Base-by-base conservation (phyloP, 192 early-diverging fungal genomes). In the Coemansia sp. region DNA sequence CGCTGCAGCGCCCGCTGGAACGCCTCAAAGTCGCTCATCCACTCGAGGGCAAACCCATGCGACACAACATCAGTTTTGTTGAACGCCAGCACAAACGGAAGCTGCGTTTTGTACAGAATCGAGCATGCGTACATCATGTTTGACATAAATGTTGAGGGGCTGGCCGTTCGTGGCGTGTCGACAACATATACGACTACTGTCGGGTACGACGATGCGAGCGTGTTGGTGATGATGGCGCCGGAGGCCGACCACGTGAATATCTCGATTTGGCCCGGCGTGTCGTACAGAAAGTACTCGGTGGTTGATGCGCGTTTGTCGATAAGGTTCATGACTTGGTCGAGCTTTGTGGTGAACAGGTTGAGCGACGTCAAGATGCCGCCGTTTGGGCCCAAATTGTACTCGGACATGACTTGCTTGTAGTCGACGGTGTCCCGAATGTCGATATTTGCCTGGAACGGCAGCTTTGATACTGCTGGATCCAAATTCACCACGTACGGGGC, bases 241-340 rank as follows among this genome's bases (percentile, higher is more conserved):
- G 91, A 93, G 7, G 96, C 96, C 45, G 93, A 95, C 96, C 96
- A 98, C 15, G 96, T 98, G 72, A 98, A 98, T 61, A 97, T 96
- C 80, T 98, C 96, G 67, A 98, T 98, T 75, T 98, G 96, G 12
- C 96, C 96, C 38, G 96, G 96, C 12, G 96, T 98, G 73, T 98
- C 96, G 45, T 93, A 83, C 55, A 84, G 24, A 63, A 84, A 81
- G 59, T 84, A 81, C 87, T 93, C 87, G n/a, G 91, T 66, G 8
- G 79, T 64, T 1, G 76, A 58, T 1, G 89, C 84, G 19, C 94
- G 85, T 77, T 96, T 97, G 2, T 87, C 87, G 6, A 98, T 75
- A 24, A 97, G 85, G 11, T 84, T 83, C 59, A 98, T 84, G 7
- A 98, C 96, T 73, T 98, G 96, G 83, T 98, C 95, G 73, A 98